Evolutionary conservation across 2,329 filamentous ascomycete species (phyloP).

Genomic region (Xylariomycetidae sp.): DNA sequence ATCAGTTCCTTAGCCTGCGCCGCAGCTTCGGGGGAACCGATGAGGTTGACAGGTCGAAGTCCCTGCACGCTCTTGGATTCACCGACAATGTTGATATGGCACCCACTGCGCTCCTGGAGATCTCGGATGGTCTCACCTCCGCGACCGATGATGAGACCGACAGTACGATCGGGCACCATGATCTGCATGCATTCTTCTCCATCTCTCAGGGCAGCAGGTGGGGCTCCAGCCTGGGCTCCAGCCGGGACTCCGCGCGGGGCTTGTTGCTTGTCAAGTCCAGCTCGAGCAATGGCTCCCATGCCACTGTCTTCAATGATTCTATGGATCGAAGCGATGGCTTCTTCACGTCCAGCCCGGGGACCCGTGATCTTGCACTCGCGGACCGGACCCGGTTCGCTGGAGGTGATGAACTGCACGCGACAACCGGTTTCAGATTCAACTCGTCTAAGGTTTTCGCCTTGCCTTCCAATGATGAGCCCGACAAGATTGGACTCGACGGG

Average conservation of each 20-base stretch:
- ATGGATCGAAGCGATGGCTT: constrained; percentile 79
- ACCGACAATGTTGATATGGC: constrained; percentile 91
- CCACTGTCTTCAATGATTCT: constrained; percentile 84
- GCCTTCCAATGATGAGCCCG: constrained; percentile 83
- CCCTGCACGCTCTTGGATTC: constrained; percentile 92
- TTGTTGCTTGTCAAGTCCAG: constrained; percentile 38
- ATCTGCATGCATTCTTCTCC: constrained; percentile 86
- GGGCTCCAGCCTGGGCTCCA: constrained; percentile 21
- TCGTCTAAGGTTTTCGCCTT: constrained; percentile 81
- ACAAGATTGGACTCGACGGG: constrained; percentile 83
- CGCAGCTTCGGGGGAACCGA: constrained; percentile 71
- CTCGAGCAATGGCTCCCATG: constrained; percentile 47
- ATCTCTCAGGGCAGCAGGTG: constrained; percentile 56
- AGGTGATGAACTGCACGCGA: constrained; percentile 80
- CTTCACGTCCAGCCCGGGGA: constrained; percentile 62
- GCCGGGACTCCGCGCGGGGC: constrained; percentile 24
- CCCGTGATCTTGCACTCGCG: constrained; percentile 86
- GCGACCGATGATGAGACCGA: constrained; percentile 89
- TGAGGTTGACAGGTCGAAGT: constrained; percentile 83
- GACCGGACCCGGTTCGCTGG: constrained; percentile 64
- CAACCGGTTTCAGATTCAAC: constrained; percentile 80
- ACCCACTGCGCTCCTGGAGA: constrained; percentile 85
- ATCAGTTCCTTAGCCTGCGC: constrained; percentile 80
- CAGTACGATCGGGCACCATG: constrained; percentile 90
- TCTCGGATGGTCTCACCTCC: constrained; percentile 91